A percentile compares a stretch with the other conserved stretches of the same genome.
These are phyloP conservation scores for Dryas drummondii DNA, from an alignment of 306 rosid species.

Conservation along the genomic window DNA sequence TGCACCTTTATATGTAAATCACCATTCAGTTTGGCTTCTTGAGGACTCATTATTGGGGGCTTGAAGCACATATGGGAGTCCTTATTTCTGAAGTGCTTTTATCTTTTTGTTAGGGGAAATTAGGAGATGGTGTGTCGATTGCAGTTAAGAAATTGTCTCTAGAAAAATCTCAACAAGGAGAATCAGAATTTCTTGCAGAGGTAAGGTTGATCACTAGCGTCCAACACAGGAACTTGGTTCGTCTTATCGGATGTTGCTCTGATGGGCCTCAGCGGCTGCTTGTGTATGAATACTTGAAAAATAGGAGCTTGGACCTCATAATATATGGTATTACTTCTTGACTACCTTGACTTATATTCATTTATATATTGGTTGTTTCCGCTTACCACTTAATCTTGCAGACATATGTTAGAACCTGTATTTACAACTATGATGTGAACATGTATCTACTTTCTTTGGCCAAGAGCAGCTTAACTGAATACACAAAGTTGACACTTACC, in stretches of 20 bases:
- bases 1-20: neutral
- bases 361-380: neutral
- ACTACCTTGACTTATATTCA: neutral
- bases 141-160: constrained; percentile 79
- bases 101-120: constrained; percentile 54
- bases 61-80: constrained; percentile 14
- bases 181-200: constrained; percentile 74
- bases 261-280: constrained; percentile 81
- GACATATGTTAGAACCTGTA: too few species aligned
- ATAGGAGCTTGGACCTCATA: constrained; percentile 73
- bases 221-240: constrained; percentile 89
- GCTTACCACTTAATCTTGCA: neutral
- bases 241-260: constrained; percentile 80
- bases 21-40: neutral
- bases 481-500: neutral
- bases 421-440: too few species aligned
- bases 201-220: constrained; percentile 84
- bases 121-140: constrained; percentile 59
- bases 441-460: neutral
- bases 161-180: constrained; percentile 86
- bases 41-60: neutral
- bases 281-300: constrained; percentile 84
- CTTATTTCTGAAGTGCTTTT: constrained; percentile 6
- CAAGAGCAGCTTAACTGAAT: neutral
- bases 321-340: constrained; percentile 47